These are phyloP conservation scores for Bipolaris victoriae DNA, from an alignment of 2,329 filamentous ascomycete species.

Conservation along the genomic window DNA sequence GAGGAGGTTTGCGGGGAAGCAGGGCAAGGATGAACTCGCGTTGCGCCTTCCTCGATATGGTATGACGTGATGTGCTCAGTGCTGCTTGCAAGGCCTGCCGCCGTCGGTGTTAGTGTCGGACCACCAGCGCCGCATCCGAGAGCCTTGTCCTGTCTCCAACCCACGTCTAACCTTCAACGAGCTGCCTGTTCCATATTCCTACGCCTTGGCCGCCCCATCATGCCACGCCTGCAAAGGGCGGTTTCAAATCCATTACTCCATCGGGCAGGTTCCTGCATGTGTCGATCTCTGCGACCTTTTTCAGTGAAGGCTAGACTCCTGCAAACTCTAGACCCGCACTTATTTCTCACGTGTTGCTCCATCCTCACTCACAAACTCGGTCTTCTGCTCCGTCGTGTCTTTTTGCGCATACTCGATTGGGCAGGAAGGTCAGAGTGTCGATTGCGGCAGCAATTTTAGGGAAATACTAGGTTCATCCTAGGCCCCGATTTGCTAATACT, in stretches of 20 bases:
- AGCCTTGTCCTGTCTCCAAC: not conserved
- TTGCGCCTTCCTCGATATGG: conserved; percentile 28
- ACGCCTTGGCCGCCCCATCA: not conserved
- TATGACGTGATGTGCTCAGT: conserved; percentile 29
- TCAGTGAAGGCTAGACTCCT: not conserved
- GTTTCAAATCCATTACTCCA: not conserved
- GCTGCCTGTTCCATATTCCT: not conserved
- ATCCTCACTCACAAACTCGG: not conserved
- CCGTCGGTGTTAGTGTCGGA: not conserved
- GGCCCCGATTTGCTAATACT: not conserved
- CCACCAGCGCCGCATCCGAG: not conserved
- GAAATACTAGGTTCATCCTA: not conserved
- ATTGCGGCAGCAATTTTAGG: not conserved
- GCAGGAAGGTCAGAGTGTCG: not conserved
- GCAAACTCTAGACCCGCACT: not conserved
- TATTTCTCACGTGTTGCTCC: not conserved
- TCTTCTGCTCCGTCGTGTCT: not conserved
- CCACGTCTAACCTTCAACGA: not conserved
- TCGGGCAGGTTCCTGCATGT: not conserved
- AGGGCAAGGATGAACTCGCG: conserved; percentile 18
- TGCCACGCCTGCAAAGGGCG: not conserved
- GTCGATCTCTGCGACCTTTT: not conserved
- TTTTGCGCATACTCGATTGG: not conserved
- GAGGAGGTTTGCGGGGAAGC: conserved; percentile 28
- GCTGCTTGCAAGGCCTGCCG: conserved; percentile 4